A percentile compares a stretch with the other conserved stretches of the same genome.
Conservation (phyloP, 257 asterid genomes). For the Anisodus acutangulus region DNA sequence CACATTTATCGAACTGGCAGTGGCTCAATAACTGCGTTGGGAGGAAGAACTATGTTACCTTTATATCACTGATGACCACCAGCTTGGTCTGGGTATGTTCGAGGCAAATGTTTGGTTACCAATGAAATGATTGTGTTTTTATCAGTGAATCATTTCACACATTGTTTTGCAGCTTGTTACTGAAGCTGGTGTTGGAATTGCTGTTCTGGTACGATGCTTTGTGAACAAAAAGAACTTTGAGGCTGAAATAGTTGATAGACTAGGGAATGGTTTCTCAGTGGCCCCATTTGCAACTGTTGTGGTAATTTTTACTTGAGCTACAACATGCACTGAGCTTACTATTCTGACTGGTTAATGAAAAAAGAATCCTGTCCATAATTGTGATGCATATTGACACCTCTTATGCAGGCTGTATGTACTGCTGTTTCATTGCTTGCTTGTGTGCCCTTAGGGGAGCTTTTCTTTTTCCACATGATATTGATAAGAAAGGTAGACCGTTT, state of each 20-base stretch:
- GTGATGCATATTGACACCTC: slow-evolving; percentile 24
- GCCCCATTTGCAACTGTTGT: slow-evolving; percentile 97
- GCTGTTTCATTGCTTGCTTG: slow-evolving; percentile 89
- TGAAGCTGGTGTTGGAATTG: slow-evolving; percentile 89
- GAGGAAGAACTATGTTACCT: slow-evolving; percentile 80
- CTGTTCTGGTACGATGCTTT: slow-evolving; percentile 88
- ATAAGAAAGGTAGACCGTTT: slow-evolving; percentile 69
- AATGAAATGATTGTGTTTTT: background rate
- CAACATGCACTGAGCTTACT: slow-evolving; percentile 28
- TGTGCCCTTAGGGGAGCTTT: slow-evolving; percentile 94
- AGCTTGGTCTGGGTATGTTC: slow-evolving; percentile 92
- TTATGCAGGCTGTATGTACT: slow-evolving; percentile 85
- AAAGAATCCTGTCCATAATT: slow-evolving; percentile 10
- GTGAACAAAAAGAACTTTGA: slow-evolving; percentile 69
- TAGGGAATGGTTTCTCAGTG: slow-evolving; percentile 96
- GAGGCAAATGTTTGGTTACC: slow-evolving; percentile 20
- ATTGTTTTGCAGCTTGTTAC: slow-evolving; percentile 64
- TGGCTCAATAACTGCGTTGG: slow-evolving; percentile 99
- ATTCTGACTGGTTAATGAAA: slow-evolving; percentile 20
- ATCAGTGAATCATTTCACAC: slow-evolving; percentile 35
- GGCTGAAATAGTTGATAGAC: slow-evolving; percentile 84
- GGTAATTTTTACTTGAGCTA: slow-evolving; percentile 54
- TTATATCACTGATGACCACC: slow-evolving; percentile 81
- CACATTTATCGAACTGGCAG: slow-evolving; percentile 50
- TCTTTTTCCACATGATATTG: slow-evolving; percentile 96